Conservation (phyloP, 345 rosid species). For the Melastoma malabathricum region DNA sequence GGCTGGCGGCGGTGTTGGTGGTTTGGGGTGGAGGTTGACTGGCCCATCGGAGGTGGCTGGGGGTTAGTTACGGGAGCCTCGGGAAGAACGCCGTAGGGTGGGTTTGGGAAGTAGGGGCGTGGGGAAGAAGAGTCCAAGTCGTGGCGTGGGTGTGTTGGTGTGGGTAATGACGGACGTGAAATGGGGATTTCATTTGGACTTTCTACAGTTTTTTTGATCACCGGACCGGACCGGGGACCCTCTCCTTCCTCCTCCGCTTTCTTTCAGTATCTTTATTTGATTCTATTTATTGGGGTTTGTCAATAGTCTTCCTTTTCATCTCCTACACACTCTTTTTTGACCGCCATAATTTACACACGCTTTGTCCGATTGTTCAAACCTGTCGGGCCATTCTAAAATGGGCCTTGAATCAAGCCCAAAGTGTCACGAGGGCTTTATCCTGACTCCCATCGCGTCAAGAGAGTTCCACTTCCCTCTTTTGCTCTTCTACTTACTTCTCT, state of each 20-base stretch:
- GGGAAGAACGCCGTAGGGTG: constrained; percentile 5
- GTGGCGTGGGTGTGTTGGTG: constrained; percentile 1
- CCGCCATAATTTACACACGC: no score
- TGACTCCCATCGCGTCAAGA: constrained; percentile 6
- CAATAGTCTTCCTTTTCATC: no score
- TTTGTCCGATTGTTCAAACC: no score
- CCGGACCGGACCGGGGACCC: no score
- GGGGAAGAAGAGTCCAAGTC: not conserved
- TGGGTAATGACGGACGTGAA: constrained; percentile 24
- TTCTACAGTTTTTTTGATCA: constrained; percentile 5
- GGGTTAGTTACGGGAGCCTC: not conserved
- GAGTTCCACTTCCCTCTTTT: constrained; percentile 11
- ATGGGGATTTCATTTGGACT: constrained; percentile 24
- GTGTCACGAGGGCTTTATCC: constrained; percentile 33
- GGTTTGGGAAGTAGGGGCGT: not conserved
- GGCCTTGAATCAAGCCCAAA: no score
- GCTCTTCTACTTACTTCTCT: no score
- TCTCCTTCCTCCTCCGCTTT: not conserved
- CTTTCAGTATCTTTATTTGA: not conserved
- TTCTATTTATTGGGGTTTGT: no score
- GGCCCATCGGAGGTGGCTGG: constrained; percentile 48
- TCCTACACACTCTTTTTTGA: no score
- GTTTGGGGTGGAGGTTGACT: constrained; percentile 50
- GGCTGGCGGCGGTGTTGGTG: constrained; percentile 14
- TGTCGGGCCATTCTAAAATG: no score